These are phyloP conservation scores for Wilcoxina mikolae DNA, from an alignment of 495 filamentous ascomycete genomes.

Conservation along the genomic window DNA sequence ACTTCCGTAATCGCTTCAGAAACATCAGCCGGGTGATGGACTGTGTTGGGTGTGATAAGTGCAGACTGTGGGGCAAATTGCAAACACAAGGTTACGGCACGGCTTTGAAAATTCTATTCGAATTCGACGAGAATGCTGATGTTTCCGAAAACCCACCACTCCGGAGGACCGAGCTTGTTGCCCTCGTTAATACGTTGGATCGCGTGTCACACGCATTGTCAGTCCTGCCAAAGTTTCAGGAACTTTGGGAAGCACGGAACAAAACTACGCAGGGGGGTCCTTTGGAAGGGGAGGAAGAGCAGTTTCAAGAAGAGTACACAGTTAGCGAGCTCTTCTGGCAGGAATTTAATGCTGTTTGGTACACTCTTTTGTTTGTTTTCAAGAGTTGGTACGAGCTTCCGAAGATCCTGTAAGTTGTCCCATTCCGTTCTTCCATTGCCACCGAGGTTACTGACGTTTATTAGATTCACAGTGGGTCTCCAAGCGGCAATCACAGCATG, in stretches of 20 bases:
- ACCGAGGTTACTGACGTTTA: conserved; percentile 22
- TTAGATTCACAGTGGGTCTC: neutral
- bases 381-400: conserved; percentile 57
- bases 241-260: conserved; percentile 16
- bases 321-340: conserved; percentile 44
- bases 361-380: conserved; percentile 49
- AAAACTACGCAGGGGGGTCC: neutral
- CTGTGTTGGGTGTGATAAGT: conserved; percentile 98
- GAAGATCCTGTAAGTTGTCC: conserved; percentile 48
- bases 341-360: conserved; percentile 49
- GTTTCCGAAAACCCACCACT: conserved; percentile 54
- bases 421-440: conserved; percentile 1
- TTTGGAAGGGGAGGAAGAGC: conserved; percentile 32
- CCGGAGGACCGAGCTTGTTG: conserved; percentile 79
- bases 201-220: conserved; percentile 64
- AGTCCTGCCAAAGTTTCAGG: conserved; percentile 58
- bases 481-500: neutral
- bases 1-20: conserved; percentile 92
- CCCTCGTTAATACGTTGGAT: conserved; percentile 84
- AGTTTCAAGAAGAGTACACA: conserved; percentile 33
- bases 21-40: conserved; percentile 96
- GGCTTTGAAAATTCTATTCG: conserved; percentile 87
- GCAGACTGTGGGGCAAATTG: conserved; percentile 94
- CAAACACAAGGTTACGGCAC: conserved; percentile 92
- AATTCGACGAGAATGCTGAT: conserved; percentile 71